phyloP scores from a whole-genome alignment of 2,329 filamentous ascomycete species.

The Thelonectria discophora region DNA sequence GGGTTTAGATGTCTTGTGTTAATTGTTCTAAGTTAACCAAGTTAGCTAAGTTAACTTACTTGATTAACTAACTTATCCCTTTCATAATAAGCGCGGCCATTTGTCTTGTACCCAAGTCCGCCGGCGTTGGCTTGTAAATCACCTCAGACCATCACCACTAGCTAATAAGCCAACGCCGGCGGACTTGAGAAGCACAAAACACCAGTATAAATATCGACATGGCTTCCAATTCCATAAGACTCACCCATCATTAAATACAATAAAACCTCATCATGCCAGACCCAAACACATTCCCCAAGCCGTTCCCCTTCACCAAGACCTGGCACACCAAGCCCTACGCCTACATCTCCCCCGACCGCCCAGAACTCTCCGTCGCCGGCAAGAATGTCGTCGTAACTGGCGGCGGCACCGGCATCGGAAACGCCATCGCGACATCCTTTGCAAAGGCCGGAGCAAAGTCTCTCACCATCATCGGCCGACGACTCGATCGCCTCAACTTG shows the following conservation, averaged over 20 bases:
- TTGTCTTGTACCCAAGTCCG: background rate
- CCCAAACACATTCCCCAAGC: background rate
- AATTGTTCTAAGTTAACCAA: background rate
- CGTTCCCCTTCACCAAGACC: background rate
- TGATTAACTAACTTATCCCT: too few species aligned
- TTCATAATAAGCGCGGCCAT: background rate
- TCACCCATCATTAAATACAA: background rate
- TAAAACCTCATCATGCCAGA: background rate
- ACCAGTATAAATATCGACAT: background rate
- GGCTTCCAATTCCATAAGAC: too few species aligned
- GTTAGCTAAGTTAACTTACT: too few species aligned
- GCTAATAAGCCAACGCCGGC: background rate
- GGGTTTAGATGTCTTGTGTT: background rate
- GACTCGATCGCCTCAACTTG: conserved; percentile 37
- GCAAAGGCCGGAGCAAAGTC: conserved; percentile 49
- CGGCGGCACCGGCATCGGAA: conserved; percentile 69
- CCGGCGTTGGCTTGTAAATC: background rate
- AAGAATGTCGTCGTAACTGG: conserved; percentile 70
- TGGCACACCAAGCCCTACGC: background rate
- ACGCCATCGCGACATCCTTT: conserved; percentile 68
- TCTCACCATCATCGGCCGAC: conserved; percentile 52
- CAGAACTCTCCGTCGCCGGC: conserved; percentile 45
- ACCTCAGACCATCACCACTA: background rate
- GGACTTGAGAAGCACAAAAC: background rate
- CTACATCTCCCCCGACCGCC: conserved; percentile 21